phyloP scores from a whole-genome alignment of 176 grass and related monocot genomes.

The Carex pumila region DNA sequence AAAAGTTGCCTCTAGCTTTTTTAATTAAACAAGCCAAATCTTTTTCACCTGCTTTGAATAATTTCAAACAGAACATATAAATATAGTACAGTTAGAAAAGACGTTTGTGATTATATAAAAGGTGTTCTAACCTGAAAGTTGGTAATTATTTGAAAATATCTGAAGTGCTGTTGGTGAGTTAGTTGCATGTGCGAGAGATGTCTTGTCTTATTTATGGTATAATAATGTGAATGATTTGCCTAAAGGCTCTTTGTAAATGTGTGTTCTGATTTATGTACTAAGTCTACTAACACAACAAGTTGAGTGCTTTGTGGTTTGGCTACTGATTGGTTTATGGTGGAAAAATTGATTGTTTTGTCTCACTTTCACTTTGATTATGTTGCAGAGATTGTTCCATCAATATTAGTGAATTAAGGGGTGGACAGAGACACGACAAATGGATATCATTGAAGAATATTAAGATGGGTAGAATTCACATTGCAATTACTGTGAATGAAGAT shows the following conservation, averaged over 20 bases:
- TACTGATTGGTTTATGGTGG: neutral
- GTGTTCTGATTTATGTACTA: neutral
- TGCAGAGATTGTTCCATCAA: conserved; percentile 68
- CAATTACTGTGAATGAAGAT: conserved; percentile 79
- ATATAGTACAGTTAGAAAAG: neutral
- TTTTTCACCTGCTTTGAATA: neutral
- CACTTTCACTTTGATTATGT: neutral
- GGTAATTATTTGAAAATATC: no score
- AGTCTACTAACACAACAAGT: neutral
- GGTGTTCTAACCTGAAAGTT: neutral
- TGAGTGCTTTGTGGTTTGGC: neutral
- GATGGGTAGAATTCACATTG: conserved; percentile 68
- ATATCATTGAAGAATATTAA: conserved; percentile 86
- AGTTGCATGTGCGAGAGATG: neutral
- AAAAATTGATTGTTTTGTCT: neutral
- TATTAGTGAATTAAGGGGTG: conserved; percentile 68
- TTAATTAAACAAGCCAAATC: neutral
- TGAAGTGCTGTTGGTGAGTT: neutral
- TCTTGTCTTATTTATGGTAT: neutral
- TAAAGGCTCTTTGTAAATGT: neutral
- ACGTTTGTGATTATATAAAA: neutral
- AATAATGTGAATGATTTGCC: neutral
- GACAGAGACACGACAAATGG: conserved; percentile 85
- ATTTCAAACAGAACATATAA: neutral
- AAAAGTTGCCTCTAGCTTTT: neutral